Percentiles rank a stretch among this genome's conserved stretches.
Conservation (phyloP, 768 basidiomycete species). For the Cystoderma amianthinum region DNA sequence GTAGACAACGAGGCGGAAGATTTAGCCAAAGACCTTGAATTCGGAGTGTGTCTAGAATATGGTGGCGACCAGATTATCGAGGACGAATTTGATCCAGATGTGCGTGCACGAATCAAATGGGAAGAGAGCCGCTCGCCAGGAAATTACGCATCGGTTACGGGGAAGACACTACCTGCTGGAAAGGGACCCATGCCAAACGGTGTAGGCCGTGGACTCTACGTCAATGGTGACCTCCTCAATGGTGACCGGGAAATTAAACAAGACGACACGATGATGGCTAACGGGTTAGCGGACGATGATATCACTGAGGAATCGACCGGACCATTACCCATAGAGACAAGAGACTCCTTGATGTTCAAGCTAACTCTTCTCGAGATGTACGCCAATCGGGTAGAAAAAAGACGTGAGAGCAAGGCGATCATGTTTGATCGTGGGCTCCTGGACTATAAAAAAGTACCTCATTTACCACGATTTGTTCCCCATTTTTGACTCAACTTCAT, state of each 20-base stretch:
- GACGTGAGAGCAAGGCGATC: slow-evolving; percentile 77
- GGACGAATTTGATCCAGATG: slow-evolving; percentile 73
- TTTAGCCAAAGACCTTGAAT: slow-evolving; percentile 91
- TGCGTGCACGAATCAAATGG: slow-evolving; percentile 48
- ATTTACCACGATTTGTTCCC: not conserved
- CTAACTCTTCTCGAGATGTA: slow-evolving; percentile 88
- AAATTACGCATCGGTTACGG: slow-evolving; percentile 13
- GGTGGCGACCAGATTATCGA: slow-evolving; percentile 80
- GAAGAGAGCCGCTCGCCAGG: slow-evolving; percentile 36
- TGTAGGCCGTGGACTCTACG: slow-evolving; percentile 35
- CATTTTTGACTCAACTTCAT: slow-evolving; percentile 3
- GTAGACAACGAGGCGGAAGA: slow-evolving; percentile 96
- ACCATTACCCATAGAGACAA: slow-evolving; percentile 78
- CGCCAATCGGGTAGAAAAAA: slow-evolving; percentile 78
- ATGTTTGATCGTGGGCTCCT: slow-evolving; percentile 90
- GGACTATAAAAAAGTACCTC: slow-evolving; percentile 86
- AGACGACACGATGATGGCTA: slow-evolving; percentile 41
- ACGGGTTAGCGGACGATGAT: slow-evolving; percentile 51
- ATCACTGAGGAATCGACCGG: slow-evolving; percentile 58
- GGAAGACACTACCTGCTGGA: slow-evolving; percentile 22
- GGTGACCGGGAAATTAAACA: slow-evolving; percentile 21
- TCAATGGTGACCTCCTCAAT: slow-evolving; percentile 22
- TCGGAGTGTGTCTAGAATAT: slow-evolving; percentile 79
- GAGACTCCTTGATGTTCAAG: slow-evolving; percentile 83
- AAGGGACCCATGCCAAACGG: slow-evolving; percentile 36